Base-by-base conservation (phyloP, 768 basidiomycete species). In the Coprinopsis sp. region DNA sequence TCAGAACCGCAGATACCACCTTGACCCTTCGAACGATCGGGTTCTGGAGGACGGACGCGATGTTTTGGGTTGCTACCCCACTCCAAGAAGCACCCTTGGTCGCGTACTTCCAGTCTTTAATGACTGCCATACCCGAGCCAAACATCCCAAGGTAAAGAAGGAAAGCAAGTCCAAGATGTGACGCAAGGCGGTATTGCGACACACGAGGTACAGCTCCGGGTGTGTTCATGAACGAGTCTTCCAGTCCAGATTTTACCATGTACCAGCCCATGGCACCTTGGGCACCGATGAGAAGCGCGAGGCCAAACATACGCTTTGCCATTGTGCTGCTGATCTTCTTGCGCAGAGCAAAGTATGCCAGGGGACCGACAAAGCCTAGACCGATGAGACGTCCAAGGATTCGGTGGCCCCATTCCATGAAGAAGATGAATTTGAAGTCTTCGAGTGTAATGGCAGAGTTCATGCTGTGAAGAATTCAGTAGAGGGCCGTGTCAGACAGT, bases 321-420 rank as follows among this genome's bases (percentile, higher is more conserved):
- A 91, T 72, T 0, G 76, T 62, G 2, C 72, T 66, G 4, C 89
- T 73, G 23, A 98, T 82, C 51, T 80, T 78, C 51, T 81, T 83
- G 31, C 81, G 77, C 31, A 78, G 45, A 33, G 82, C 71, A 61
- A 93, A 96, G 72, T 94, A 96, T 27, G 77, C 70, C 31, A 92
- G 72, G 13, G 94, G 93, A 24, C 82, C 71, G 58, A 97, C 78
- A 67, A 98, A 97, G 33, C 79, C 78, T 42, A 88, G 51, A 31
- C 88, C 90, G 52, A 91, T 82, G 53, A 92, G 62, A 47, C 96
- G 90, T 7, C 96, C 96, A 42, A 97, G 81, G 44, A 95, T 69
- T 33, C 96, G 88, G 66, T 99, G 96, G 4, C 81, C 79, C 91
- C 93, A 99, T 76, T 99, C 96, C 95, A 93, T 94, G 68, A 86